Conservation (phyloP, 495 filamentous ascomycete genomes). For the Margaritispora aquatica region DNA sequence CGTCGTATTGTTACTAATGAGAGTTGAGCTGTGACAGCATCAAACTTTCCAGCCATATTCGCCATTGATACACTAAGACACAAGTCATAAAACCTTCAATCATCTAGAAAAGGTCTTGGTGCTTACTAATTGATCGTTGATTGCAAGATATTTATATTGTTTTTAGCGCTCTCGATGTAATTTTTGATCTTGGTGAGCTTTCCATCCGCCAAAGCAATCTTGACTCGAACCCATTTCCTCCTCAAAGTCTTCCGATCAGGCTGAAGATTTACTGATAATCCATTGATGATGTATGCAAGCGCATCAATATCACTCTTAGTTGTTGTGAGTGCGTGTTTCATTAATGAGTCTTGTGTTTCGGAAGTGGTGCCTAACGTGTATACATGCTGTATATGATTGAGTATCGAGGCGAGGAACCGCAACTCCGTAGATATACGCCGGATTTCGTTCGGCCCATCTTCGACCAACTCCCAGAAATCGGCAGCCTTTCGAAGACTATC, state of each 20-base stretch:
- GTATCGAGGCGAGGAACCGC: background rate
- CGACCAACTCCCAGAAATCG: constrained; percentile 7
- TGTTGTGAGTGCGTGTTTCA: background rate
- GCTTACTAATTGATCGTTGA: constrained; percentile 1
- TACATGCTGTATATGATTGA: background rate
- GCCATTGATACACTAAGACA: background rate
- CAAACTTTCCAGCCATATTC: constrained; percentile 6
- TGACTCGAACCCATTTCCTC: constrained; percentile 1
- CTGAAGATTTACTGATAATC: background rate
- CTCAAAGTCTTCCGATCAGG: background rate
- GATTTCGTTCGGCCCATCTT: constrained; percentile 7
- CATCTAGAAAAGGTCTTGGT: background rate
- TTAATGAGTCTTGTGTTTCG: background rate
- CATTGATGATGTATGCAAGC: background rate
- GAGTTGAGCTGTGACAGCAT: background rate
- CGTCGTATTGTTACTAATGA: background rate
- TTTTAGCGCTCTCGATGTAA: constrained; percentile 5
- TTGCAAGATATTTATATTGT: constrained; percentile 4
- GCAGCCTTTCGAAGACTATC: constrained; percentile 1
- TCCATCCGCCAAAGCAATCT: background rate
- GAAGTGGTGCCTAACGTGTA: background rate
- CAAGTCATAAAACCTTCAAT: background rate
- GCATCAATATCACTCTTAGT: constrained; percentile 4
- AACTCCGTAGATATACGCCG: constrained; percentile 6
- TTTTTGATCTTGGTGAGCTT: constrained; percentile 3